Evolutionary conservation across 192 early-diverging fungal genomes (phyloP), one percentile per base, ranked within the genome.

Genomic region (Dissophora globulifera): DNA sequence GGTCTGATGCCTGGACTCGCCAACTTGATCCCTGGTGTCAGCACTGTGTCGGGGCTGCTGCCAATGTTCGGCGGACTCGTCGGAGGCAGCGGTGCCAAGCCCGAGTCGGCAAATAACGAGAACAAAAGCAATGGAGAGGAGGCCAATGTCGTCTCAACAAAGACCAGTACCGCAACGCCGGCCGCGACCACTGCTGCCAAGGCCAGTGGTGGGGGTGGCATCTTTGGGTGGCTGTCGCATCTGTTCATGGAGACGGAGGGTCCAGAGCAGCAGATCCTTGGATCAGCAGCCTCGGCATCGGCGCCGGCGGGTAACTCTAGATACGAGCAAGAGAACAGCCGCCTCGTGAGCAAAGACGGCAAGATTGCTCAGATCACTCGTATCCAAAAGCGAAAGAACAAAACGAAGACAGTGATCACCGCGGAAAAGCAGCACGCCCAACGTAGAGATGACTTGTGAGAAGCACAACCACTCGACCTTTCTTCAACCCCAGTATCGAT

Each of bases 291-390:
- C 7, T 20, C 47, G 11, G 11, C 13, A 19, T 20, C 8, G 20
- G 19, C 27, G 8, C 27, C 8, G 19, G 50, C 3, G 22, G 22
- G 50, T 7, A 26, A 51, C 3, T 22, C 4, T 8, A 23, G 8
- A 5, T 25, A 27, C 50, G 12, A 23, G 50, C 12, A 23, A 12
- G 16, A 51, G 50, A 22, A 10, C 23, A 29, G 27, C 27, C 25
- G 25, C 22, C 27, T 27, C 3, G 27, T 27, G 8, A 29, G 22
- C 16, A 51, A 25, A 22, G 50, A 51, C 22, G 50, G 50, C 26
- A 11, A 27, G 10, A 51, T 27, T 51, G 50, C 50, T 7, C 22
- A 51, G 22, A 51, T 51, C 22, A 51, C 50, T 4, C 50, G 50
- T 20, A 26, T 51, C 27, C 50, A 51, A 22, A 51, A 7, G 31